Base-by-base conservation (phyloP, 2,329 filamentous ascomycete species). In the Metarhizium guizhouense region DNA sequence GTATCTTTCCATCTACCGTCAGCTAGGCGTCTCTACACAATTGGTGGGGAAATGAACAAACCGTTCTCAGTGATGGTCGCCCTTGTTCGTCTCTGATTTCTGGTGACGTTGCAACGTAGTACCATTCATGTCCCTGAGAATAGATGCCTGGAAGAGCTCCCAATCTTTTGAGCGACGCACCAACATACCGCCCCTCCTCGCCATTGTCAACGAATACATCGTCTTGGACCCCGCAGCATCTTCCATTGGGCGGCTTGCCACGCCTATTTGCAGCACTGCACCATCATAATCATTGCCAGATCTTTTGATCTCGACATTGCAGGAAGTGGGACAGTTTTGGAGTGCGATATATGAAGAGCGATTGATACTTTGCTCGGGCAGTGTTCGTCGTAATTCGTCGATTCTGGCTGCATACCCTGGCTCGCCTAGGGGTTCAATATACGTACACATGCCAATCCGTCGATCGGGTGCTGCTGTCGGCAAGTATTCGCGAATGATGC, bases 241-340 rank as follows among this genome's bases (percentile, higher is more conserved):
- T 47, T 52, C 60, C 58, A 63, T 18, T 63, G 62, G 14, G 61
- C 62, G 10, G 56, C 57, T 51, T 62, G 60, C 63, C 58, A 64
- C 8, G 59, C 55, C 20, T 58, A 64, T 48, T 47, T 61, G 57
- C n/a, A 62, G n/a, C 14, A 58, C 54, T 10, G 58, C 60, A 34
- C 38, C 54, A 16, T 49, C 51, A 30, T 51, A 54, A 29, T 54
- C 52, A 40, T 59, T 61, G 49, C 57, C 56, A 36, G 54, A 51
- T 34, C 55, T 61, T 59, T 57, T 61, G 56, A 59, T 61, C 62
- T 58, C 57, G 45, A 60, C 57, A 49, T 59, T 61, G 14, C 64
- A 47, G 18, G 58, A 52, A 36, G 61, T 54, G 8, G 59, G 59
- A 25, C 58, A 51, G 8, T 54, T 36, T 6, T 45, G 57, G 3